Evolutionary conservation across 495 filamentous ascomycete genomes (phyloP).

Genomic region (Penicillium canescens): DNA sequence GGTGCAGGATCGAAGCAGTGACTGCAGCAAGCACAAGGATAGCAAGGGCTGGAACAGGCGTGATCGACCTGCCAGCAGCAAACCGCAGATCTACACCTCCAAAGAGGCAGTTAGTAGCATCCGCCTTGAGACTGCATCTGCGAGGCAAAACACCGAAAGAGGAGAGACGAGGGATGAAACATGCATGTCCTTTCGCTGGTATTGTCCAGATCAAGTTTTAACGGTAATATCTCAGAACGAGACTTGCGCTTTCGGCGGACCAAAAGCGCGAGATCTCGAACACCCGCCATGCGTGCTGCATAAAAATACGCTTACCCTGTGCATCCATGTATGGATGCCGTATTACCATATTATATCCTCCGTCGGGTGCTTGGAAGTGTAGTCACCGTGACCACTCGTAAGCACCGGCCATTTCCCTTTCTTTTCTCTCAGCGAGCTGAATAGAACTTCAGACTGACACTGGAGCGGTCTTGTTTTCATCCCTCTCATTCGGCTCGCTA

Average conservation of each 20-base stretch:
- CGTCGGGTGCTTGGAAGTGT: no score
- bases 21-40: neutral
- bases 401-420: neutral
- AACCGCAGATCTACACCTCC: slow-evolving; percentile 17
- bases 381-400: neutral
- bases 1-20: no score
- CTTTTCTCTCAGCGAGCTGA: neutral
- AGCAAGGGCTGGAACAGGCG: neutral
- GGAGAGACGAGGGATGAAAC: slow-evolving; percentile 18
- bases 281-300: slow-evolving; percentile 37
- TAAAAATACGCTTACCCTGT: slow-evolving; percentile 18
- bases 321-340: neutral
- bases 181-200: slow-evolving; percentile 55
- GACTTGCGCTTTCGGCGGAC: slow-evolving; percentile 17
- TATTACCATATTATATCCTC: neutral
- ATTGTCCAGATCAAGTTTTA: slow-evolving; percentile 57
- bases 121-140: slow-evolving; percentile 7
- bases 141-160: slow-evolving; percentile 11
- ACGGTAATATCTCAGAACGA: slow-evolving; percentile 53
- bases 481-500: slow-evolving; percentile 2
- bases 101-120: slow-evolving; percentile 14
- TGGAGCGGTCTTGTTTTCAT: neutral
- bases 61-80: slow-evolving; percentile 10
- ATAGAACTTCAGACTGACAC: slow-evolving; percentile 3
- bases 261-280: slow-evolving; percentile 29